Conservation (phyloP, 1,139 yeast species). For the Taphrina populina region DNA sequence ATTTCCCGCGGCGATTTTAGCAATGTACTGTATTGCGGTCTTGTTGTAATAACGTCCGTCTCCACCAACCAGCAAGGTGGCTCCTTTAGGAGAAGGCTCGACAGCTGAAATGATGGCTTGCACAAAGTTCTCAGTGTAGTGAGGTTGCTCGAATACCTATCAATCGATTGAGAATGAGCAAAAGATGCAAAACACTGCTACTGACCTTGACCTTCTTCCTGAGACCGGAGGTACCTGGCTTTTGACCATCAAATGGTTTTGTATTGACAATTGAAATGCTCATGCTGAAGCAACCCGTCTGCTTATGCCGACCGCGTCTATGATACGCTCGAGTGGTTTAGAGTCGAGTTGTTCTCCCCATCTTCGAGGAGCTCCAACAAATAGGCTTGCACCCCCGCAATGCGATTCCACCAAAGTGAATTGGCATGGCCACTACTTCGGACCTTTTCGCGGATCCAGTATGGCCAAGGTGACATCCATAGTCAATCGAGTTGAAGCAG, state of each 20-base stretch:
- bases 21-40: slow-evolving; percentile 75
- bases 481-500: no score
- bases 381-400: no score
- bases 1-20: slow-evolving; percentile 83
- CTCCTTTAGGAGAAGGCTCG: slow-evolving; percentile 77
- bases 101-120: slow-evolving; percentile 82
- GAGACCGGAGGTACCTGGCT: slow-evolving; percentile 97
- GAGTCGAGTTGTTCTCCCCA: no score
- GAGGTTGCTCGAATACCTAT: slow-evolving; percentile 67
- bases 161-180: neutral
- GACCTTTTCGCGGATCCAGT: no score
- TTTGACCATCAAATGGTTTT: slow-evolving; percentile 83
- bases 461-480: no score
- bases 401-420: no score
- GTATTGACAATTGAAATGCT: slow-evolving; percentile 51
- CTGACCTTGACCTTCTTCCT: slow-evolving; percentile 70
- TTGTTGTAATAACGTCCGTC: slow-evolving; percentile 94
- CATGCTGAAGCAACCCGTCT: no score
- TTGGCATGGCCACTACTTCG: no score
- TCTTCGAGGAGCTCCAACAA: no score
- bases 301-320: no score
- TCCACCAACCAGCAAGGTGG: slow-evolving; percentile 90
- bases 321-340: no score
- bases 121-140: slow-evolving; percentile 90
- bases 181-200: neutral